These are phyloP conservation scores for Rostrohypoxylon terebratum DNA, from an alignment of 495 filamentous ascomycete genomes.

Conservation along the genomic window DNA sequence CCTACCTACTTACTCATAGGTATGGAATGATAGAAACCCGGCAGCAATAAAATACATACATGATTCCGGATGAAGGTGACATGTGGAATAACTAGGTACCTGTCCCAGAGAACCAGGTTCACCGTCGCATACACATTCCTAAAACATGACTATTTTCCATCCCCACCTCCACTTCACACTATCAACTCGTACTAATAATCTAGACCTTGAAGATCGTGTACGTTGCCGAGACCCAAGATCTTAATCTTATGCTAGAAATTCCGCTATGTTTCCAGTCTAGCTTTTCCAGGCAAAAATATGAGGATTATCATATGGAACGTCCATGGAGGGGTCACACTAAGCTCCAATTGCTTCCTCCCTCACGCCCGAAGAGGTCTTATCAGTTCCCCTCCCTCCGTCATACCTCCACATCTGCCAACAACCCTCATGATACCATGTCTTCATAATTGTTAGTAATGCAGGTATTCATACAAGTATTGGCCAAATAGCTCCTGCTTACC, in stretches of 20 bases:
- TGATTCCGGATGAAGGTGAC: background rate
- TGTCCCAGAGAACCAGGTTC: background rate
- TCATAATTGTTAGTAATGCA: background rate
- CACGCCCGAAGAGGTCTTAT: constrained; percentile 23
- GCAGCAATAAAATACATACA: background rate
- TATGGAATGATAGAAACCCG: background rate
- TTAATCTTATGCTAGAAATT: background rate
- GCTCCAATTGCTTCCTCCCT: constrained; percentile 16
- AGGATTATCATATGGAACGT: background rate
- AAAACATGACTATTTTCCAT: background rate
- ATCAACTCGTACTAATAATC: background rate
- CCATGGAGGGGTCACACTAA: constrained; percentile 3
- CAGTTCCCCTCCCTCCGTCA: constrained; percentile 37
- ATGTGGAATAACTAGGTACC: too few species aligned
- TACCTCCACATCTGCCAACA: background rate
- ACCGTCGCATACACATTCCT: background rate
- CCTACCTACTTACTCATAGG: background rate
- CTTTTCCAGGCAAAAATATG: constrained; percentile 1
- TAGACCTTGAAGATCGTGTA: background rate
- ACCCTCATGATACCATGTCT: background rate
- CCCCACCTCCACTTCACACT: background rate
- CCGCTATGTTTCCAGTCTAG: background rate
- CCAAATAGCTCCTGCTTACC: background rate
- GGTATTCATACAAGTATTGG: background rate
- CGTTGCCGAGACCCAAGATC: background rate